phyloP scores from a whole-genome alignment of 1,139 yeast species.

The Candida sojae region DNA sequence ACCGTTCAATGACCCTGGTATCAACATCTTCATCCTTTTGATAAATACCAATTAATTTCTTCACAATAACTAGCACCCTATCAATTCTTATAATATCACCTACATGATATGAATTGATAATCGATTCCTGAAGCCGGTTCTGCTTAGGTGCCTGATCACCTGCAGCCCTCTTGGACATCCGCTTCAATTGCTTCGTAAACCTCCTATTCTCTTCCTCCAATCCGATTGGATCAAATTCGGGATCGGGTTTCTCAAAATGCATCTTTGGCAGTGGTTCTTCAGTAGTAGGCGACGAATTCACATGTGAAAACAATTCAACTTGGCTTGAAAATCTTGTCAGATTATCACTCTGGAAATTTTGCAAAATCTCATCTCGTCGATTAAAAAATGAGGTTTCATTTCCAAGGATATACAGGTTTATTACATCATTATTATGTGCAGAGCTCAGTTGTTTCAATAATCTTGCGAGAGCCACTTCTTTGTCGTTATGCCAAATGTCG shows the following conservation, averaged over 20 bases:
- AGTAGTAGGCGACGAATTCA: background rate
- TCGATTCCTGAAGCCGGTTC: constrained; percentile 20
- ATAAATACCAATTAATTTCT: constrained; percentile 20
- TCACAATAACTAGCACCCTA: constrained; percentile 65
- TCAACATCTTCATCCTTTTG: constrained; percentile 52
- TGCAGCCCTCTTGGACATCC: constrained; percentile 26
- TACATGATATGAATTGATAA: constrained; percentile 31
- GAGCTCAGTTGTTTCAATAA: constrained; percentile 6
- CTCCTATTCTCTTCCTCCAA: constrained; percentile 24
- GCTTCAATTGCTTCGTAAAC: constrained; percentile 23
- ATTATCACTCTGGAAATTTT: background rate
- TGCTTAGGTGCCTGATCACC: constrained; percentile 21
- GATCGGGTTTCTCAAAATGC: constrained; percentile 9
- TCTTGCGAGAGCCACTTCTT: constrained; percentile 18
- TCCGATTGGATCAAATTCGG: constrained; percentile 9
- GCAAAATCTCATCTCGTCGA: constrained; percentile 3
- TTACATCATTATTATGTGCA: constrained; percentile 4
- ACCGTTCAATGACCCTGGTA: constrained; percentile 62
- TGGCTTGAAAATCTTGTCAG: background rate
- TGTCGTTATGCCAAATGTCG: constrained; percentile 52
- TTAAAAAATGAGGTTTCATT: background rate
- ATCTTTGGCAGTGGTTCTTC: constrained; percentile 10
- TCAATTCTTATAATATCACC: constrained; percentile 71
- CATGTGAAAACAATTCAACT: background rate
- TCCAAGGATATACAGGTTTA: constrained; percentile 3